Evolutionary conservation across 2,329 filamentous ascomycete species (phyloP), one percentile per base, ranked within the genome.

Genomic region (Neoscytalidium dimidiatum): DNA sequence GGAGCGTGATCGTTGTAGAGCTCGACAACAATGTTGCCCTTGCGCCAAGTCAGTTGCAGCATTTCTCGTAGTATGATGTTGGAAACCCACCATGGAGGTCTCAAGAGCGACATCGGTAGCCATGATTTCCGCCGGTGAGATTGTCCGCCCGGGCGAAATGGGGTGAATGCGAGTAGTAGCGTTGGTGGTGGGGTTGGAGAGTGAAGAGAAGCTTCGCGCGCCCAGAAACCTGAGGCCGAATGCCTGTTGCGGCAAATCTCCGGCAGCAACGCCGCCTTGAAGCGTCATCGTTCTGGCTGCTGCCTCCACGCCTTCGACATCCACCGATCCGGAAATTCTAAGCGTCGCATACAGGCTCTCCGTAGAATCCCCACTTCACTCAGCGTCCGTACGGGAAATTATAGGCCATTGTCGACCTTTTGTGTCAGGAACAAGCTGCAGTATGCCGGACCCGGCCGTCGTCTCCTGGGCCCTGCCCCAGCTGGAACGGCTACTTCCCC

Each of bases 1-100:
- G 95, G 94, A 19, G 94, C 94, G 81, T 98, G 94, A 28, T 86
- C 78, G 58, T 86, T 90, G 87, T 98, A 98, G 66, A 99, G 91
- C 81, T 99, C 95, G 68, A 98, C 79, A 66, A 86, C 87, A 76
- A 99, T 90, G 51, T 86, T 85, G 77, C 95, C 93, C 93, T 96
- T 69, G 2, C 21, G 13, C 7, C 26, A 44, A 29, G 66, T 64
- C 9, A 66, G 64, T 14, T 46, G 29, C 49, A 64, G 28, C 35
- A 63, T 14, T 57, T 60, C 46, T 33, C 26, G 17, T 6, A 68
- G 74, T 68, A 49, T 13, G 35, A 21, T 28, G 31, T 33, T 38
- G 41, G 26, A 14, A 19, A 64, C 77, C 64, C 83, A 92, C 93
- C 90, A 97, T 92, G 64, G 90, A 89, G 65, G 94, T 97, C 70